Percentiles rank a stretch among this genome's conserved stretches.
phyloP scores from a whole-genome alignment of 2,329 filamentous ascomycete genomes.

The Leptoxyphium fumago region DNA sequence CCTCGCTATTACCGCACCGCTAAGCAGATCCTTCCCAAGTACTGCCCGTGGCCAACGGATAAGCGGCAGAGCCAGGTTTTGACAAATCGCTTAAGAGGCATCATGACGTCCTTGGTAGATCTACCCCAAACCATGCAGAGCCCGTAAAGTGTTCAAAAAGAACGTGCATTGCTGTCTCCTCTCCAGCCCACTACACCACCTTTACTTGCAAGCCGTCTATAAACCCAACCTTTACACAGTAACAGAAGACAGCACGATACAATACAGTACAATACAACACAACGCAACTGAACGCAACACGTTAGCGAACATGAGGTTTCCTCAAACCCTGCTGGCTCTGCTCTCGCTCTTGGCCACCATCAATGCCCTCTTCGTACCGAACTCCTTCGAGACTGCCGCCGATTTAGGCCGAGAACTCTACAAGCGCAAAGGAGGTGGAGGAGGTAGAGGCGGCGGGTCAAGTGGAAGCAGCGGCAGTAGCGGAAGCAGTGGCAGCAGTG shows the following conservation, averaged over 20 bases:
- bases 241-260: neutral
- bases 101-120: no score
- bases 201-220: neutral
- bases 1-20: no score
- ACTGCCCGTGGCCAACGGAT: no score
- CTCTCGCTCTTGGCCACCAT: constrained; percentile 17
- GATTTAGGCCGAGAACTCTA: constrained; percentile 15
- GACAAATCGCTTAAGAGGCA: no score
- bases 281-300: neutral
- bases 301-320: constrained; percentile 13
- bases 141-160: no score
- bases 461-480: constrained; percentile 2
- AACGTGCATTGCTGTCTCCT: no score
- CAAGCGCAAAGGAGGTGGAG: constrained; percentile 35
- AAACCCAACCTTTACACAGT: neutral
- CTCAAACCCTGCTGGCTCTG: constrained; percentile 14
- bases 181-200: no score
- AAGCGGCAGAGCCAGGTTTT: no score
- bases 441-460: constrained; percentile 24
- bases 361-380: constrained; percentile 17
- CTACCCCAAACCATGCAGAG: no score
- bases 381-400: constrained; percentile 20
- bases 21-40: no score
- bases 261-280: neutral
- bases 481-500: no score